Evolutionary conservation across 1,284 basidiomycete genomes (phyloP).

Genomic region (Mrakiaceae sp.): DNA sequence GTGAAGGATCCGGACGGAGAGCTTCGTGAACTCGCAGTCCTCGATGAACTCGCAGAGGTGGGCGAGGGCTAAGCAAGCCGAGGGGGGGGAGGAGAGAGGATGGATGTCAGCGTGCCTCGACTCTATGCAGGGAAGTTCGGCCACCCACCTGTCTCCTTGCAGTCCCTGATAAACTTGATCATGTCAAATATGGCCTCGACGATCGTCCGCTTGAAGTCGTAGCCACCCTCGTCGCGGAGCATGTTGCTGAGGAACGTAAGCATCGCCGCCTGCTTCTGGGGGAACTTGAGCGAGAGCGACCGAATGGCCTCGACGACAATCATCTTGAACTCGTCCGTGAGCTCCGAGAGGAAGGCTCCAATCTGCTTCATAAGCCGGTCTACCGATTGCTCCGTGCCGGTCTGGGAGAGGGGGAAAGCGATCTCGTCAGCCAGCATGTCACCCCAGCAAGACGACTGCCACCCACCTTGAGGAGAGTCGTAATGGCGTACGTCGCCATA

Average conservation of each 20-base stretch:
- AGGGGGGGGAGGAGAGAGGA: neutral
- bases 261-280: constrained; percentile 89
- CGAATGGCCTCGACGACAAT: constrained; percentile 99
- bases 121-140: too few species aligned
- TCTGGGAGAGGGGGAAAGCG: constrained; percentile 39
- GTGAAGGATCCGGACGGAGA: constrained; percentile 92
- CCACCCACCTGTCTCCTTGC: constrained; percentile 64
- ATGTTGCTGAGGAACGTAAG: constrained; percentile 88
- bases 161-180: constrained; percentile 94
- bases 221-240: constrained; percentile 92
- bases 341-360: constrained; percentile 97
- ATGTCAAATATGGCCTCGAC: constrained; percentile 99
- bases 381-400: constrained; percentile 96
- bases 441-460: neutral
- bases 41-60: constrained; percentile 99
- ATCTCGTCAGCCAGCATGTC: constrained; percentile 1
- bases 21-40: constrained; percentile 99
- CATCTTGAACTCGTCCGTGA: constrained; percentile 99
- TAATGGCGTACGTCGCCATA: constrained; percentile 97
- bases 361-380: constrained; percentile 99
- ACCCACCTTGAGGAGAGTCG: constrained; percentile 82
- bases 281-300: constrained; percentile 97
- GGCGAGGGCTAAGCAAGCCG: constrained; percentile 56
- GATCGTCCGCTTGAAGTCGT: constrained; percentile 98
- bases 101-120: too few species aligned